Percentiles rank a stretch among this genome's conserved stretches.
phyloP scores from a whole-genome alignment of 208 protist species.

The Herpetomonas samuelpessoai region DNA sequence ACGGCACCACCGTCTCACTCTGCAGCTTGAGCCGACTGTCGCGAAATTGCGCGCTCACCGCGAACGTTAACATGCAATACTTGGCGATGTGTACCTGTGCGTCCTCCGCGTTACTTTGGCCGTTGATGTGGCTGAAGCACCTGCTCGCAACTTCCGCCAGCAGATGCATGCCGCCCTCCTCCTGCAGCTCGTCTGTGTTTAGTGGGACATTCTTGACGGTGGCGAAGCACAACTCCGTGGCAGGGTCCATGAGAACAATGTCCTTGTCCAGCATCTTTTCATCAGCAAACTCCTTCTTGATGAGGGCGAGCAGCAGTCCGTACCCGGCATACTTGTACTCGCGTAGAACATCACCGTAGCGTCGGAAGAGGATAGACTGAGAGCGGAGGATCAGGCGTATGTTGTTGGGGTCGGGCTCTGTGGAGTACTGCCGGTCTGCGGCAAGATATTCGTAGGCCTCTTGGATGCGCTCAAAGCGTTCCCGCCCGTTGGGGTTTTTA shows the following conservation, averaged over 20 bases:
- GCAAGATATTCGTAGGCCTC: slow-evolving; percentile 88
- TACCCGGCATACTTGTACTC: slow-evolving; percentile 96
- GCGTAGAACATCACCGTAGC: slow-evolving; percentile 64
- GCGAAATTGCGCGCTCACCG: slow-evolving; percentile 57
- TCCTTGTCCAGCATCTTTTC: slow-evolving; percentile 66
- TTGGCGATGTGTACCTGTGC: slow-evolving; percentile 53
- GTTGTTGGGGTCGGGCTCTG: slow-evolving; percentile 47
- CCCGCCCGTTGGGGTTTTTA: slow-evolving; percentile 94
- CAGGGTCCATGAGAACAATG: slow-evolving; percentile 70
- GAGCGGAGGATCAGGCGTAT: slow-evolving; percentile 79
- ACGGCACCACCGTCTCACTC: slow-evolving; percentile 39
- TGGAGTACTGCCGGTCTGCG: slow-evolving; percentile 24
- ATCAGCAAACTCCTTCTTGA: slow-evolving; percentile 68
- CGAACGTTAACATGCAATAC: slow-evolving; percentile 80
- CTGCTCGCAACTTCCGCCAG: slow-evolving; percentile 57
- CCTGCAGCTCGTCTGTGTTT: slow-evolving; percentile 93
- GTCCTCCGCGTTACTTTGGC: slow-evolving; percentile 32
- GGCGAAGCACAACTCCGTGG: slow-evolving; percentile 86
- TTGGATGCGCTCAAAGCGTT: slow-evolving; percentile 93
- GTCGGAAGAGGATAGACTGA: slow-evolving; percentile 93
- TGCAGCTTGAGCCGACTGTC: slow-evolving; percentile 71
- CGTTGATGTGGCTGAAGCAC: slow-evolving; percentile 74
- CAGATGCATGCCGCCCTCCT: slow-evolving; percentile 88
- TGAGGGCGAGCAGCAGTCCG: slow-evolving; percentile 76
- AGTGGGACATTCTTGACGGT: slow-evolving; percentile 90